These are phyloP conservation scores for Penicillium fimorum DNA, from an alignment of 495 filamentous ascomycete species.

Conservation along the genomic window DNA sequence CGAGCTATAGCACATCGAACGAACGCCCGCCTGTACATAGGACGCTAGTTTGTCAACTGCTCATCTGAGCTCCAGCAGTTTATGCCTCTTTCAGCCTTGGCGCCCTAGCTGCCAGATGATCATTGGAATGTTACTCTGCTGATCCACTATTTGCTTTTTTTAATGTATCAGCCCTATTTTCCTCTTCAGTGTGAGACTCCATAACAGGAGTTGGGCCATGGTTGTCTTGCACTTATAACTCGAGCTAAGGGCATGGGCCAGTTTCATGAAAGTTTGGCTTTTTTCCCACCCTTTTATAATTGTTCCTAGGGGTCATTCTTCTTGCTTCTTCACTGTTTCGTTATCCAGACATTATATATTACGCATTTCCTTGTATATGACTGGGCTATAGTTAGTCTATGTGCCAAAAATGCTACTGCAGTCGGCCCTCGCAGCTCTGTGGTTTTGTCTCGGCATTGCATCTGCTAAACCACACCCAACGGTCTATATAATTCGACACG, in stretches of 20 bases:
- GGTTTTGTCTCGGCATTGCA: background rate
- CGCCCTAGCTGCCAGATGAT: background rate
- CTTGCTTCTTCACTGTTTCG: background rate
- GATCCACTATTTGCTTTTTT: conserved; percentile 6
- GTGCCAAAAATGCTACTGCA: conserved; percentile 7
- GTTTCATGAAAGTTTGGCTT: background rate
- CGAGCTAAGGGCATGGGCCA: conserved; percentile 1
- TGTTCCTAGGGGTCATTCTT: background rate
- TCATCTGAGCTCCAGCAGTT: background rate
- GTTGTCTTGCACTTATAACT: conserved; percentile 2
- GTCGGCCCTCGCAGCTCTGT: conserved; percentile 4
- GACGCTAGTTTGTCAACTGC: background rate
- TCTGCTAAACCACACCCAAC: conserved; percentile 20
- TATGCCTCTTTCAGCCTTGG: conserved; percentile 1
- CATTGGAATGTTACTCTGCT: conserved; percentile 7
- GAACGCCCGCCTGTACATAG: background rate
- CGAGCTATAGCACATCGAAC: background rate
- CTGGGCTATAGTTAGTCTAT: background rate
- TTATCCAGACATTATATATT: background rate
- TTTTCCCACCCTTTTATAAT: background rate
- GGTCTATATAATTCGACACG: conserved; percentile 55
- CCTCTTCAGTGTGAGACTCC: background rate
- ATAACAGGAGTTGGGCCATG: background rate
- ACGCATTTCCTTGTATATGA: background rate
- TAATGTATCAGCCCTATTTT: background rate